phyloP scores from a whole-genome alignment of 495 filamentous ascomycete species.

The Aspergillus campestris region DNA sequence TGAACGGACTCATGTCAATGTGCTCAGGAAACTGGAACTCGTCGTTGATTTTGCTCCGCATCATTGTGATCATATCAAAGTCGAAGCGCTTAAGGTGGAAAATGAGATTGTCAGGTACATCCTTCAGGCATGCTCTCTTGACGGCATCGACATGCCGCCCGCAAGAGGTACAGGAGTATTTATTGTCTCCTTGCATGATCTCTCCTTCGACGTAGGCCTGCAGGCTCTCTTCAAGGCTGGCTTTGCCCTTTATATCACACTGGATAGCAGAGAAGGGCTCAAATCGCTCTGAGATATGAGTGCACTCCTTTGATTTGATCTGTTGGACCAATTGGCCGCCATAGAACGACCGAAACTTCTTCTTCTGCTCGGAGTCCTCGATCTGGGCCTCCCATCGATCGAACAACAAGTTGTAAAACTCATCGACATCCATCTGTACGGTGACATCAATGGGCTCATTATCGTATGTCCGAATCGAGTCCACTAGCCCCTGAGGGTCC shows the following conservation, averaged over 20 bases:
- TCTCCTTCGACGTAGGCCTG: slow-evolving; percentile 93
- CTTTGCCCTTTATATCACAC: slow-evolving; percentile 94
- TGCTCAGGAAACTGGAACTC: slow-evolving; percentile 75
- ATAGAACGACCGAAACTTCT: slow-evolving; percentile 73
- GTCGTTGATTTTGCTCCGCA: slow-evolving; percentile 92
- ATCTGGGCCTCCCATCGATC: slow-evolving; percentile 88
- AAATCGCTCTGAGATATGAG: slow-evolving; percentile 81
- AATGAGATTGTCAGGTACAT: slow-evolving; percentile 88
- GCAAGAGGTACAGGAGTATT: slow-evolving; percentile 93
- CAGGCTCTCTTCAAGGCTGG: slow-evolving; percentile 73
- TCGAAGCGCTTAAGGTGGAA: slow-evolving; percentile 97
- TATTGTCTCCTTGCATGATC: slow-evolving; percentile 96
- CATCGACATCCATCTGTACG: slow-evolving; percentile 95
- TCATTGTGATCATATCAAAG: slow-evolving; percentile 77
- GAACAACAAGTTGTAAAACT: slow-evolving; percentile 92
- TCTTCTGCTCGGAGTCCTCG: slow-evolving; percentile 55
- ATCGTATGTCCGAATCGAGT: slow-evolving; percentile 73
- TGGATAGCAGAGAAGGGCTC: slow-evolving; percentile 95
- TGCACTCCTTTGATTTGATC: slow-evolving; percentile 88
- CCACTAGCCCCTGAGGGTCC: slow-evolving; percentile 65
- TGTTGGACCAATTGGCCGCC: slow-evolving; percentile 91
- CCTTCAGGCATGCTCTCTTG: slow-evolving; percentile 86
- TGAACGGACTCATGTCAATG: slow-evolving; percentile 90
- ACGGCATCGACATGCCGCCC: slow-evolving; percentile 88
- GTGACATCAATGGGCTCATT: slow-evolving; percentile 77